Evolutionary conservation across 257 asterid genomes (phyloP).

Genomic region (Gentiana dahurica): DNA sequence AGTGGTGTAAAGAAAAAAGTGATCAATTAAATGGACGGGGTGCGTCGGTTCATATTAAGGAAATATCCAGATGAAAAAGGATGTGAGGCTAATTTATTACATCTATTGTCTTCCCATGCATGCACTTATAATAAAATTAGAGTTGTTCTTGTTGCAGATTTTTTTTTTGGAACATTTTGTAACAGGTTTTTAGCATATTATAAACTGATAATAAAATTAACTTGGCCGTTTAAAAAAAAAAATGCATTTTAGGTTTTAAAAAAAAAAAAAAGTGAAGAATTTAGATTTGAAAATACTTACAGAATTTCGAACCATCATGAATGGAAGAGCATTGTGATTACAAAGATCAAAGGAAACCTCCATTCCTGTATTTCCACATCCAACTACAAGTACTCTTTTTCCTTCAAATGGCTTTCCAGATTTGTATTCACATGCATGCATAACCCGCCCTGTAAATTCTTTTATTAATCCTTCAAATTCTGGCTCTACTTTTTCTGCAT

Average conservation of each 20-base stretch:
- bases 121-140: no score
- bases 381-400: constrained; percentile 63
- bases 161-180: no score
- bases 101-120: no score
- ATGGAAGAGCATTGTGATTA: constrained; percentile 54
- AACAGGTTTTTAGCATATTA: no score
- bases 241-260: neutral
- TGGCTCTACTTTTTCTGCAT: constrained; percentile 74
- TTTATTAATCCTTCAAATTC: constrained; percentile 43
- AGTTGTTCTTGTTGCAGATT: no score
- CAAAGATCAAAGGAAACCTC: constrained; percentile 85
- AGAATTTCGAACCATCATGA: constrained; percentile 71
- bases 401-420: constrained; percentile 55
- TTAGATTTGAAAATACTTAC: constrained; percentile 29
- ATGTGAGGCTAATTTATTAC: no score
- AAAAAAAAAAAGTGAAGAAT: neutral
- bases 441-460: constrained; percentile 41
- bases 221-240: neutral
- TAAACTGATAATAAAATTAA: no score
- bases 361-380: constrained; percentile 96
- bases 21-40: no score
- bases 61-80: no score
- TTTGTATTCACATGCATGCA: constrained; percentile 79
- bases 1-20: no score
- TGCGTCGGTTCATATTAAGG: no score